phyloP scores from a whole-genome alignment of 192 early-diverging fungal species.

The Backusella luteola region DNA sequence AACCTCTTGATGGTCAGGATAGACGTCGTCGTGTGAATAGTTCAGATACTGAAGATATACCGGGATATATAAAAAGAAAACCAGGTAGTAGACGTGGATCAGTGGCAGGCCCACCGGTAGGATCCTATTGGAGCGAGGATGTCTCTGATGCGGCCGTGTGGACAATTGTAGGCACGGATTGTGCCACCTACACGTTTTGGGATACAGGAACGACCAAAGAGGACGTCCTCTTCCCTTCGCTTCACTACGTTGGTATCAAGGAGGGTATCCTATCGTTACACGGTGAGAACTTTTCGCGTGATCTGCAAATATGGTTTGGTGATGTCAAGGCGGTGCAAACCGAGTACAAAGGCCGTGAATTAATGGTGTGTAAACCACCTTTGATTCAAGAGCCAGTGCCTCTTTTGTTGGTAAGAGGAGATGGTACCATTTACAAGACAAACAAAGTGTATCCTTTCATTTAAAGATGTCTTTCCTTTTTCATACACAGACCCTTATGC shows the following conservation, averaged over 20 bases:
- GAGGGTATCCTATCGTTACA: conserved; percentile 52
- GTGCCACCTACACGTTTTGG: conserved; percentile 17
- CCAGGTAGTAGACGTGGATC: background rate
- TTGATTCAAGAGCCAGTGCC: conserved; percentile 17
- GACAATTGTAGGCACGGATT: conserved; percentile 89
- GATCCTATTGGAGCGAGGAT: conserved; percentile 70
- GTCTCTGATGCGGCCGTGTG: conserved; percentile 88
- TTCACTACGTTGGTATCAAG: conserved; percentile 31
- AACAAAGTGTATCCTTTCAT: conserved; percentile 29
- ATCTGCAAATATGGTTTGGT: conserved; percentile 73
- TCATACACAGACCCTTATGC: background rate
- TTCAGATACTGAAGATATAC: conserved; percentile 35
- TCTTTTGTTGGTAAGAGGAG: conserved; percentile 37
- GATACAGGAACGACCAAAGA: conserved; percentile 32
- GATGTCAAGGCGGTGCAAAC: conserved; percentile 51
- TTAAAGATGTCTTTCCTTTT: background rate
- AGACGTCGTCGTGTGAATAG: conserved; percentile 56
- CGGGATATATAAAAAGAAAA: conserved; percentile 26
- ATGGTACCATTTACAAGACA: conserved; percentile 41
- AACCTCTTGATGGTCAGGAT: background rate
- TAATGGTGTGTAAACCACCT: conserved; percentile 40
- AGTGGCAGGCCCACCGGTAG: conserved; percentile 27
- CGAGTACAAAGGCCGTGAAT: conserved; percentile 49
- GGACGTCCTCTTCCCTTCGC: conserved; percentile 28
- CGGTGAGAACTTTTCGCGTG: conserved; percentile 69